Evolutionary conservation across 805 yeast genomes (phyloP).

Genomic region (Saccharomycopsis sp.): DNA sequence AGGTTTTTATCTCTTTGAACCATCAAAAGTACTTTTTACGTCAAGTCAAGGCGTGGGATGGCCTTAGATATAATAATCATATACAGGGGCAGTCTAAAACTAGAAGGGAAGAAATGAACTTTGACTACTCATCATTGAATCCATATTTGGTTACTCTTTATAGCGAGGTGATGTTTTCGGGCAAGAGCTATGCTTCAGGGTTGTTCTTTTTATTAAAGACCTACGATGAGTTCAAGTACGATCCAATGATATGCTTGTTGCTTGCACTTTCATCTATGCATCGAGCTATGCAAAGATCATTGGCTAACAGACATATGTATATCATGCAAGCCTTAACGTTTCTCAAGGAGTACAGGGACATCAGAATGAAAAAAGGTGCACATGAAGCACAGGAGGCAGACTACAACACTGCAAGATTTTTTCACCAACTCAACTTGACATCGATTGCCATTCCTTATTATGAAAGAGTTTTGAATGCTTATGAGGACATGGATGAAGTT

Average conservation of each 20-base stretch:
- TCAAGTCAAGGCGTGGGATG: slow-evolving; percentile 83
- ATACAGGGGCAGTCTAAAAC: slow-evolving; percentile 77
- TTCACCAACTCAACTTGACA: slow-evolving; percentile 72
- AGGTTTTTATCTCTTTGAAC: slow-evolving; percentile 61
- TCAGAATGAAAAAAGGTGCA: slow-evolving; percentile 24
- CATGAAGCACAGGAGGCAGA: slow-evolving; percentile 66
- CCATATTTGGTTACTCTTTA: slow-evolving; percentile 73
- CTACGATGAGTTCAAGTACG: slow-evolving; percentile 55
- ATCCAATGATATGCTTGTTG: slow-evolving; percentile 69
- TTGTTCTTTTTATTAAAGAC: slow-evolving; percentile 69
- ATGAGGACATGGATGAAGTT: slow-evolving; percentile 23
- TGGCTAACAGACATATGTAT: slow-evolving; percentile 79
- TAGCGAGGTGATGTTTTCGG: slow-evolving; percentile 70
- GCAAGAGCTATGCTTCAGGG: slow-evolving; percentile 76
- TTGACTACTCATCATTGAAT: slow-evolving; percentile 27
- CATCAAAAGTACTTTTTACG: slow-evolving; percentile 87
- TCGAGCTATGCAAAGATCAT: slow-evolving; percentile 83
- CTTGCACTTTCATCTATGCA: slow-evolving; percentile 79
- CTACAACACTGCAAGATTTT: slow-evolving; percentile 77
- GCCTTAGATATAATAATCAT: slow-evolving; percentile 42
- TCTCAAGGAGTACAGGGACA: slow-evolving; percentile 53
- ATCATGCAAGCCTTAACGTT: slow-evolving; percentile 79
- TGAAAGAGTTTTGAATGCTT: slow-evolving; percentile 45
- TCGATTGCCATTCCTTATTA: slow-evolving; percentile 69
- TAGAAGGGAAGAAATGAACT: slow-evolving; percentile 13